Conservation (phyloP, 2,329 filamentous ascomycete species). For the Pseudogymnoascus sp. region DNA sequence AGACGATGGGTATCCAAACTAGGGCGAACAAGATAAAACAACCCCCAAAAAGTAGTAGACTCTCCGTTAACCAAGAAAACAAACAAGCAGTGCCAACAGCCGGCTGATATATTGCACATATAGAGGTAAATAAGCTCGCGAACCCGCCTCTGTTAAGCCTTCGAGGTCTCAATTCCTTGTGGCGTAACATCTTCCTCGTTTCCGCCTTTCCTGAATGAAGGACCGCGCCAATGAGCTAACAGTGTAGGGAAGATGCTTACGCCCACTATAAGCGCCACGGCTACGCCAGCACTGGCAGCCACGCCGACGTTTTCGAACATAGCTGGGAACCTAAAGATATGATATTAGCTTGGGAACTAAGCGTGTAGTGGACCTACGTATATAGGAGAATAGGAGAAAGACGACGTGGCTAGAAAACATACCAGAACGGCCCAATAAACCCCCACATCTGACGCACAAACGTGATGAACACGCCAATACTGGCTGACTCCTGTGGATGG, state of each 20-base stretch:
- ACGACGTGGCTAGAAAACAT: neutral
- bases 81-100: neutral
- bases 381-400: neutral
- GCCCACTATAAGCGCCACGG: constrained; percentile 30
- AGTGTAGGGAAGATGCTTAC: constrained; percentile 27
- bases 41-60: neutral
- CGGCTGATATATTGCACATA: neutral
- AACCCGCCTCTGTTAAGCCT: neutral
- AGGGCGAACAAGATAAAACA: neutral
- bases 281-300: constrained; percentile 29
- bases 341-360: neutral
- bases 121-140: neutral
- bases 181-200: neutral
- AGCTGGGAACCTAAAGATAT: constrained; percentile 29
- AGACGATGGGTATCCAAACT: neutral
- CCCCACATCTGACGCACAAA: constrained; percentile 47
- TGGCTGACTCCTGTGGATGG: constrained; percentile 42
- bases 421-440: constrained; percentile 29
- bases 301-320: constrained; percentile 32
- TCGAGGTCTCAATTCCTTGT: neutral
- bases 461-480: constrained; percentile 50
- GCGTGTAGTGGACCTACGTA: neutral
- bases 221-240: constrained; percentile 23
- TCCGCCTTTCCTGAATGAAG: neutral
- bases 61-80: neutral